These are phyloP conservation scores for Wilcoxina mikolae DNA, from an alignment of 495 filamentous ascomycete genomes.

Conservation along the genomic window DNA sequence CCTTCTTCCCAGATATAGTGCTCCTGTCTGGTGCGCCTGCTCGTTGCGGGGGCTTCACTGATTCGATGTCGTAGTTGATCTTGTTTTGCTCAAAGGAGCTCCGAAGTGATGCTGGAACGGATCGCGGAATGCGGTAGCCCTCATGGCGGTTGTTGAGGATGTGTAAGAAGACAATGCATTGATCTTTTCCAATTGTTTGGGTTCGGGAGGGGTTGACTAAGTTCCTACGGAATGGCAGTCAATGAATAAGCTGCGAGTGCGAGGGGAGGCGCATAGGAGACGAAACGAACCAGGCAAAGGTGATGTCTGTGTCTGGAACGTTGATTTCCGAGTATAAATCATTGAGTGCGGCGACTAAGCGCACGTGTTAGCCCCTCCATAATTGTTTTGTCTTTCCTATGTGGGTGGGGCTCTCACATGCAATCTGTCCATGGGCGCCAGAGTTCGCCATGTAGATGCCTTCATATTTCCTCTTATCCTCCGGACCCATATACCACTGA, in stretches of 20 bases:
- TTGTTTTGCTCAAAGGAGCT: constrained; percentile 81
- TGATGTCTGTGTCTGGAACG: constrained; percentile 87
- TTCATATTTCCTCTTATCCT: constrained; percentile 82
- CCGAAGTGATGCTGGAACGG: constrained; percentile 82
- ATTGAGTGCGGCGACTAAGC: constrained; percentile 57
- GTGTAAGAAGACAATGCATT: constrained; percentile 83
- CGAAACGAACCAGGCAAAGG: constrained; percentile 54
- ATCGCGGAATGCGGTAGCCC: constrained; percentile 81
- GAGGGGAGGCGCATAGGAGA: not conserved
- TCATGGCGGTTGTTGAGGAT: constrained; percentile 91
- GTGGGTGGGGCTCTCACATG: constrained; percentile 39
- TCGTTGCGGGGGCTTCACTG: constrained; percentile 29
- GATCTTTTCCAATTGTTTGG: constrained; percentile 78
- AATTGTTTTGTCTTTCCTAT: not conserved
- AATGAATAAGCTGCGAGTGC: not conserved
- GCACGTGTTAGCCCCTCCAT: not conserved
- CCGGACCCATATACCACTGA: constrained; percentile 97
- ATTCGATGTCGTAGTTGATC: constrained; percentile 87
- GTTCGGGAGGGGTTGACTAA: constrained; percentile 77
- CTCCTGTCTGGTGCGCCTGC: constrained; percentile 20
- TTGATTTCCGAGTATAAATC: constrained; percentile 80
- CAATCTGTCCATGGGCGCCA: constrained; percentile 67
- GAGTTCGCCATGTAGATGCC: constrained; percentile 86
- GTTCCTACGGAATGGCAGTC: constrained; percentile 35
- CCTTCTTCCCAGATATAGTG: constrained; percentile 41